phyloP scores from a whole-genome alignment of 1,284 basidiomycete species.

The Fomitopsis schrenkii region DNA sequence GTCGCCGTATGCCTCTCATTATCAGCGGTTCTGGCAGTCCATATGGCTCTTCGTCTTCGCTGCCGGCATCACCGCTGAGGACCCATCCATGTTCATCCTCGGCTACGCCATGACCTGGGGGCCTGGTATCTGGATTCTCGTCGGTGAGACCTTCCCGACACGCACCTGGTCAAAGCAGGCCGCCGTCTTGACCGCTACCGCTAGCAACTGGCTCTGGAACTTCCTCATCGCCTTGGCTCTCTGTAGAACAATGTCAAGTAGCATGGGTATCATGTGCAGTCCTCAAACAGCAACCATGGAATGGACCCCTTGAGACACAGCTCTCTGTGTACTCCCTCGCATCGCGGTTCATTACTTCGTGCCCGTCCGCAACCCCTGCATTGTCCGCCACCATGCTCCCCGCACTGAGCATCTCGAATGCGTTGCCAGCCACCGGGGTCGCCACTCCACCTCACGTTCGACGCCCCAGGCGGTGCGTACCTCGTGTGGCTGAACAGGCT shows the following conservation, averaged over 20 bases:
- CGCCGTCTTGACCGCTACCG: constrained; percentile 52
- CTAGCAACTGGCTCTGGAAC: constrained; percentile 70
- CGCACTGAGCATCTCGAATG: constrained; percentile 25
- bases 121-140: constrained; percentile 72
- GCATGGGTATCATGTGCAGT: constrained; percentile 50
- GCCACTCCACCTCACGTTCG: constrained; percentile 25
- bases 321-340: constrained; percentile 43
- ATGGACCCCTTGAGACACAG: constrained; percentile 50
- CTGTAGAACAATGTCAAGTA: constrained; percentile 43
- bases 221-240: constrained; percentile 65
- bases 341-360: constrained; percentile 38
- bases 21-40: constrained; percentile 72
- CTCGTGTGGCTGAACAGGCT: constrained; percentile 37
- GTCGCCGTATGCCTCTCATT: constrained; percentile 60
- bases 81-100: constrained; percentile 68
- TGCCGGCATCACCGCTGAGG: constrained; percentile 64
- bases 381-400: constrained; percentile 40
- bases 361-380: constrained; percentile 37
- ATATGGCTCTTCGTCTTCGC: constrained; percentile 79
- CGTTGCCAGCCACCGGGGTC: constrained; percentile 18
- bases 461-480: constrained; percentile 23
- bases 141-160: constrained; percentile 76
- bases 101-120: constrained; percentile 79
- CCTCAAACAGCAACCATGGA: constrained; percentile 46
- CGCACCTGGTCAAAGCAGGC: constrained; percentile 75